These are phyloP conservation scores for Hemisphaericaspora subhashii DNA, from an alignment of 1,139 yeast species.

Conservation along the genomic window DNA sequence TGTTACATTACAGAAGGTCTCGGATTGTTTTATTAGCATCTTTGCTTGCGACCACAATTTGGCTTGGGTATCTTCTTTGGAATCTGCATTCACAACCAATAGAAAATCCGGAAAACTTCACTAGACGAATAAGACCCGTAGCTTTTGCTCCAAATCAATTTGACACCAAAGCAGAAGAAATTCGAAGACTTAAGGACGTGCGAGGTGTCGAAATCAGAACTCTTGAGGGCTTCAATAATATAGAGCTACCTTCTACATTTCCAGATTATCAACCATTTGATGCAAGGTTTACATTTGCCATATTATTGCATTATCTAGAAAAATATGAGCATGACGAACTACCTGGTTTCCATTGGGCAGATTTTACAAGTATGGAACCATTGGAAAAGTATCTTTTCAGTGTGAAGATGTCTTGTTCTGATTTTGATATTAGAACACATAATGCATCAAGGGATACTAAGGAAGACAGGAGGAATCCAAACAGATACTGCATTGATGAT, in stretches of 20 bases:
- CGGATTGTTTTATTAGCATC: not conserved
- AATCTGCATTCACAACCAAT: not conserved
- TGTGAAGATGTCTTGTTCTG: constrained; percentile 21
- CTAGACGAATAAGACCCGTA: not conserved
- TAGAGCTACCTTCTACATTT: not conserved
- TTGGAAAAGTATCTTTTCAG: constrained; percentile 22
- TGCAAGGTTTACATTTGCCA: constrained; percentile 34
- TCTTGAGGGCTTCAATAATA: not conserved
- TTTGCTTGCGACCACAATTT: not conserved
- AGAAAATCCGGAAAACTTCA: not conserved
- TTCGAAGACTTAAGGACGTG: not conserved
- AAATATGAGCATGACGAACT: constrained; percentile 10
- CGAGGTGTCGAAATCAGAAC: not conserved
- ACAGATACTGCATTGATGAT: constrained; percentile 31
- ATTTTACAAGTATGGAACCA: constrained; percentile 30
- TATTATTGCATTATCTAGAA: constrained; percentile 23
- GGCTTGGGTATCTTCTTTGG: not conserved
- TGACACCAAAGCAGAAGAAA: not conserved
- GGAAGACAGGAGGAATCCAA: constrained; percentile 19
- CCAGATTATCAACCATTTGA: constrained; percentile 25
- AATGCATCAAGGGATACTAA: constrained; percentile 17
- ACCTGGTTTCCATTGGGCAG: constrained; percentile 40
- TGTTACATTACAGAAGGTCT: not conserved
- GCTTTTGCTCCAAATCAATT: not conserved
- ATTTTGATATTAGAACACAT: constrained; percentile 22